Conservation (phyloP, 768 basidiomycete species). For the Sporobolomyces phaffii region DNA sequence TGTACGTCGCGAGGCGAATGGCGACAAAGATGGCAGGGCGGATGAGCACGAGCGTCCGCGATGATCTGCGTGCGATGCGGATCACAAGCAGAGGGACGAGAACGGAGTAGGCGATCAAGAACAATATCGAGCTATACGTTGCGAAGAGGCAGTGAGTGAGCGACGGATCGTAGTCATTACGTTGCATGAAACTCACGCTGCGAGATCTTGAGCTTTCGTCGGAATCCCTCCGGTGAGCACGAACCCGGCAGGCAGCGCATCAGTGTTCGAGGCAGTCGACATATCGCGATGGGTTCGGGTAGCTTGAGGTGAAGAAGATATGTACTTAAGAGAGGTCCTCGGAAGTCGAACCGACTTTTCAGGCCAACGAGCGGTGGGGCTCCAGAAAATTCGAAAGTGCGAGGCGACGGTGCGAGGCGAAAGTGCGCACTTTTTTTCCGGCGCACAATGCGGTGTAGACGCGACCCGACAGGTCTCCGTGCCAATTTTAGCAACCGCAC, state of each 20-base stretch:
- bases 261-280: neutral
- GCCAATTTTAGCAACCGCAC: too few relatives aligned
- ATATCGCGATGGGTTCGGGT: neutral
- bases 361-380: neutral
- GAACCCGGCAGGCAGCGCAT: neutral
- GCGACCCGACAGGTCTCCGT: too few relatives aligned
- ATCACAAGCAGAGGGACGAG: neutral
- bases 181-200: constrained; percentile 10
- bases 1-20: constrained; percentile 19
- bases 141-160: too few relatives aligned
- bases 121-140: constrained; percentile 20
- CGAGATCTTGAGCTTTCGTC: constrained; percentile 8
- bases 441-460: too few relatives aligned
- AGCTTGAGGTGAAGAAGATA: neutral
- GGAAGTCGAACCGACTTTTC: neutral
- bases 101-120: constrained; percentile 2
- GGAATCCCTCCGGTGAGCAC: constrained; percentile 25
- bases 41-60: neutral
- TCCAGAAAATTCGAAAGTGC: neutral
- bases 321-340: neutral
- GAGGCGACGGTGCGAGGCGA: constrained; percentile 5
- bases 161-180: too few relatives aligned
- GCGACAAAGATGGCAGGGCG: constrained; percentile 9
- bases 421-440: too few relatives aligned
- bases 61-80: neutral